These are phyloP conservation scores for Parafenestella ontariensis DNA, from an alignment of 2,329 filamentous ascomycete genomes.

Conservation along the genomic window DNA sequence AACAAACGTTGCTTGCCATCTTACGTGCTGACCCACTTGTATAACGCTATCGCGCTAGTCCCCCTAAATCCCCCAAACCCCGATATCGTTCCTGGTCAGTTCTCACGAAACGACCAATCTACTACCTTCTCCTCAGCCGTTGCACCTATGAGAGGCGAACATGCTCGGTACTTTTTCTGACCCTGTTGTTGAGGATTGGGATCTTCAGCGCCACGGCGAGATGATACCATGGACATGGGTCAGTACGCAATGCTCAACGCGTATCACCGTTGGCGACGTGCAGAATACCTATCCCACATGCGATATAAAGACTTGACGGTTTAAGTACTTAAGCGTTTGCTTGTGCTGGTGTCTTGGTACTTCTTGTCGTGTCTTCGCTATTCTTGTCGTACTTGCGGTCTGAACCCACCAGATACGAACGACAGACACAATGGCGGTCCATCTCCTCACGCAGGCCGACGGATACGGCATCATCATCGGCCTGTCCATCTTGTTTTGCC, in stretches of 20 bases:
- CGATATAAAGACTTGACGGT: background rate
- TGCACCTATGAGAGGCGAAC: background rate
- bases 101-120: background rate
- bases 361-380: background rate
- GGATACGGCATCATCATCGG: slow-evolving; percentile 25
- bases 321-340: background rate
- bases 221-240: slow-evolving; percentile 18
- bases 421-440: slow-evolving; percentile 8
- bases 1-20: background rate
- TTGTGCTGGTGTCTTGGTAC: background rate
- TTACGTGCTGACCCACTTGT: slow-evolving; percentile 16
- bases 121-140: background rate
- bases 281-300: background rate
- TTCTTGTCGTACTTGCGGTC: background rate
- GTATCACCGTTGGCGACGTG: background rate
- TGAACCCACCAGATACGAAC: background rate
- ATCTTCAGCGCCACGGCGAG: slow-evolving; percentile 5
- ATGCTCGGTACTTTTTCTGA: background rate
- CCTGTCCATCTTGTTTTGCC: slow-evolving; percentile 12
- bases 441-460: slow-evolving; percentile 17
- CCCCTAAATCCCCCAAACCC: background rate
- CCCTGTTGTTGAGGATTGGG: slow-evolving; percentile 5
- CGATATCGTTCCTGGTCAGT: background rate
- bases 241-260: slow-evolving; percentile 9
- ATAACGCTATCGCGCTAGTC: slow-evolving; percentile 17